Evolutionary conservation across 192 early-diverging fungal genomes (phyloP), one percentile per base, ranked within the genome.

Genomic region (Podila epigama): DNA sequence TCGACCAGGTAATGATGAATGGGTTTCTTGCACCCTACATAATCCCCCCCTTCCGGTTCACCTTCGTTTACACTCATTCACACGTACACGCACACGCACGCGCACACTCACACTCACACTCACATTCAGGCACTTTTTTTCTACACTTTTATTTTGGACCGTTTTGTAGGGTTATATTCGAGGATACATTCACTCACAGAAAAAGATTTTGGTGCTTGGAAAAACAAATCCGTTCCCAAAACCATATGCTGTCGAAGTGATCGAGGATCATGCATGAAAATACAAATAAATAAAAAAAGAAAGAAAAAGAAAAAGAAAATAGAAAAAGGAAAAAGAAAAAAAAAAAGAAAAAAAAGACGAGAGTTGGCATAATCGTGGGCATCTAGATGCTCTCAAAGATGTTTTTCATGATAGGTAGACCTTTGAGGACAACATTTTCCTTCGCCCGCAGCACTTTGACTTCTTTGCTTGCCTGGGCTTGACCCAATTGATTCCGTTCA

Each of bases 141-240:
- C n/a, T n/a, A n/a, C 6, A 20, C 7, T 20, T 51, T 33, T 36
- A 33, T 79, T 20, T 51, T 29, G 9, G 20, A n/a, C n/a, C 5
- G 35, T 42, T 52, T 1, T 51, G 9, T 29, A 87, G 85, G 64
- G 70, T 20, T 87, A 87, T 28, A 75, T 87, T 28, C 73, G 71
- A 31, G 85, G 85, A 4, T 87, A 87, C 59, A 60, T 87, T 2
- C 79, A 84, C 60, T 75, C 79, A 6, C 68, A 69, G 33, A 80
- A 69, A 50, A 70, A 80, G 37, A 64, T 81, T 10, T 32, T 81
- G 0, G 81, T 87, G 4, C 55, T 84, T 13, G 69, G 79, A 51
- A 87, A 83, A 34, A 65, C 48, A 0, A 75, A 79, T 29, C 66
- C 85, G 5, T 87, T 87, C 39, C 85, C 83, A 4, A 52, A 31